Conservation (phyloP, 129 eudicot species). For the Flaveria ramosissima region DNA sequence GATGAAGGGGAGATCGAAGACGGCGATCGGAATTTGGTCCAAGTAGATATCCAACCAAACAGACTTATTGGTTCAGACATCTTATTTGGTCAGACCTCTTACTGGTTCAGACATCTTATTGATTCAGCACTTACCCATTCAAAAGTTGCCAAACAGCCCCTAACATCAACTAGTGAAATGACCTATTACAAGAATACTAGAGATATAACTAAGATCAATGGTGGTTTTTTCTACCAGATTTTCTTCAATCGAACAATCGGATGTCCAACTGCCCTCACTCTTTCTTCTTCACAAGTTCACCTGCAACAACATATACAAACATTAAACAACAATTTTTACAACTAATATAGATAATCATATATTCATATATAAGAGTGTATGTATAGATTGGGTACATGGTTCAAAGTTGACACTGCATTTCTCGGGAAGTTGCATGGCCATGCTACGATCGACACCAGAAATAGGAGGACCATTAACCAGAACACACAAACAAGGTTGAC, state of each 20-base stretch:
- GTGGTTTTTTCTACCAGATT: constrained; percentile 23
- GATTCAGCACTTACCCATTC: too few species aligned
- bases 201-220: constrained; percentile 22
- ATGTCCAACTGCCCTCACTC: constrained; percentile 20
- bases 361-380: neutral
- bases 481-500: constrained; percentile 90
- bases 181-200: constrained; percentile 20
- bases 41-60: too few species aligned
- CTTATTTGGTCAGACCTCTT: too few species aligned
- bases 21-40: too few species aligned
- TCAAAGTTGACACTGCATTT: constrained; percentile 82
- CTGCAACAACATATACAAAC: constrained; percentile 22
- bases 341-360: neutral
- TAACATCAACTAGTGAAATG: constrained; percentile 23
- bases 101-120: too few species aligned
- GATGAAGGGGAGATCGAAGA: too few species aligned
- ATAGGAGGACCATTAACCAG: constrained; percentile 94
- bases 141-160: too few species aligned
- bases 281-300: constrained; percentile 33
- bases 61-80: too few species aligned
- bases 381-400: constrained; percentile 56
- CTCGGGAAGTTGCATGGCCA: constrained; percentile 93
- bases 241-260: constrained; percentile 18
- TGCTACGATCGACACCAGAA: constrained; percentile 86
- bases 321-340: too few species aligned